These are phyloP conservation scores for Omphalotus guepiniiformis DNA, from an alignment of 768 basidiomycete species.

Conservation along the genomic window DNA sequence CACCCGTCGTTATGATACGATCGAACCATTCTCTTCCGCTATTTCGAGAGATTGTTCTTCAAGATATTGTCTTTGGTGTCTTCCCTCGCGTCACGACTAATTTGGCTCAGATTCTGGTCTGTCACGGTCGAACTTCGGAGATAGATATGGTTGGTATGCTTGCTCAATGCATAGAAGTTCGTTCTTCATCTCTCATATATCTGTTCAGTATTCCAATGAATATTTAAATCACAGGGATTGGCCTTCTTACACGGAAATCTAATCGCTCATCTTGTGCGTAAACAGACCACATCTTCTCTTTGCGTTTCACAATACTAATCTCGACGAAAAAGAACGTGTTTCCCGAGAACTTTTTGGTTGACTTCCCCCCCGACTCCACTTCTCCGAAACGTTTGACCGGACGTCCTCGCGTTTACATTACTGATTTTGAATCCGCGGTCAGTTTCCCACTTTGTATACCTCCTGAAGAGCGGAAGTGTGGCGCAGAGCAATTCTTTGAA, in stretches of 20 bases:
- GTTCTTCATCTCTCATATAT: neutral
- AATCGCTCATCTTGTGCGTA: neutral
- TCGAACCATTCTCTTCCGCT: slow-evolving; percentile 5
- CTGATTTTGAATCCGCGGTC: neutral
- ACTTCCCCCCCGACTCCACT: neutral
- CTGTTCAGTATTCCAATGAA: neutral
- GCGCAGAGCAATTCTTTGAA: neutral
- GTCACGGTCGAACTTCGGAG: neutral
- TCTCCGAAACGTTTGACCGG: neutral
- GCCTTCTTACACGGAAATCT: slow-evolving; percentile 4
- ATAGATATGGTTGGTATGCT: neutral
- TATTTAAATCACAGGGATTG: neutral
- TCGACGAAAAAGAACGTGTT: neutral
- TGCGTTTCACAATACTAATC: neutral
- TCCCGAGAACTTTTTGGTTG: neutral
- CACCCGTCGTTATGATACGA: slow-evolving; percentile 2
- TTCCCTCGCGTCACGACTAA: neutral
- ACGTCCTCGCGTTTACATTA: neutral
- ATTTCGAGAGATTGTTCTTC: slow-evolving; percentile 6
- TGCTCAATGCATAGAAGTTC: neutral
- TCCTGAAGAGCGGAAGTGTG: neutral
- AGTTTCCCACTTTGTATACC: neutral
- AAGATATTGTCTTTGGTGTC: slow-evolving; percentile 5
- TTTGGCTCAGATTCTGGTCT: neutral
- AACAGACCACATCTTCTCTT: neutral